Conservation (phyloP, 2,329 filamentous ascomycete species). For the Botrytis elliptica region DNA sequence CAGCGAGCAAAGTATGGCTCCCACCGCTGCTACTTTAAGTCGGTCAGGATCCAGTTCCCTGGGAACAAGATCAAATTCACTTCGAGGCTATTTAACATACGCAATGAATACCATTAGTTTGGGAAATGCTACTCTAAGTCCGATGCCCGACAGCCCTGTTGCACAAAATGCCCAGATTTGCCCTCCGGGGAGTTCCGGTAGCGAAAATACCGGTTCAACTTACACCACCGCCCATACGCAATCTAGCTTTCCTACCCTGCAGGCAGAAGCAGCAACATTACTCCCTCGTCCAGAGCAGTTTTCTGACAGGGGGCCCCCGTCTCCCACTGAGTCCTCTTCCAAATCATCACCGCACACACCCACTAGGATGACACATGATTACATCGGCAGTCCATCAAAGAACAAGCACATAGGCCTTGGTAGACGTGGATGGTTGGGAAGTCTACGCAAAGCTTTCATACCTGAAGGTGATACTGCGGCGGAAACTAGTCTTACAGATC, state of each 20-base stretch:
- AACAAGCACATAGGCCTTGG: slow-evolving; percentile 43
- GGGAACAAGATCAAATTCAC: slow-evolving; percentile 34
- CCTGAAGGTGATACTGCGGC: slow-evolving; percentile 4
- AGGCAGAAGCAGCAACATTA: slow-evolving; percentile 36
- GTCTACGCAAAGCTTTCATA: slow-evolving; percentile 48
- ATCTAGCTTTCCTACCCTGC: slow-evolving; percentile 34
- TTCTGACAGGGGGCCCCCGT: background rate
- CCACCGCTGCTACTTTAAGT: slow-evolving; percentile 31
- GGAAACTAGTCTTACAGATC: slow-evolving; percentile 5
- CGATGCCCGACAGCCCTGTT: slow-evolving; percentile 28
- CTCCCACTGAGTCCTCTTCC: background rate
- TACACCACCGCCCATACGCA: slow-evolving; percentile 38
- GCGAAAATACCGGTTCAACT: slow-evolving; percentile 26
- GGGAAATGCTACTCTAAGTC: slow-evolving; percentile 24
- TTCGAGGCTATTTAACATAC: slow-evolving; percentile 35
- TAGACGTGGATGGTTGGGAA: slow-evolving; percentile 59
- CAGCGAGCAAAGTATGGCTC: slow-evolving; percentile 36
- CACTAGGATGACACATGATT: slow-evolving; percentile 23
- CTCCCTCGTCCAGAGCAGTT: slow-evolving; percentile 32
- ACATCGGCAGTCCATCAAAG: slow-evolving; percentile 56
- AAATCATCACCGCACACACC: slow-evolving; percentile 27
- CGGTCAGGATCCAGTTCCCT: slow-evolving; percentile 36
- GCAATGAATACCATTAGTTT: slow-evolving; percentile 35
- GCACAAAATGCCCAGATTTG: slow-evolving; percentile 11
- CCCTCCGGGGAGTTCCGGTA: slow-evolving; percentile 33